These are phyloP conservation scores for Chlorella sorokiniana DNA, from an alignment of 139 green algal species.

Conservation along the genomic window DNA sequence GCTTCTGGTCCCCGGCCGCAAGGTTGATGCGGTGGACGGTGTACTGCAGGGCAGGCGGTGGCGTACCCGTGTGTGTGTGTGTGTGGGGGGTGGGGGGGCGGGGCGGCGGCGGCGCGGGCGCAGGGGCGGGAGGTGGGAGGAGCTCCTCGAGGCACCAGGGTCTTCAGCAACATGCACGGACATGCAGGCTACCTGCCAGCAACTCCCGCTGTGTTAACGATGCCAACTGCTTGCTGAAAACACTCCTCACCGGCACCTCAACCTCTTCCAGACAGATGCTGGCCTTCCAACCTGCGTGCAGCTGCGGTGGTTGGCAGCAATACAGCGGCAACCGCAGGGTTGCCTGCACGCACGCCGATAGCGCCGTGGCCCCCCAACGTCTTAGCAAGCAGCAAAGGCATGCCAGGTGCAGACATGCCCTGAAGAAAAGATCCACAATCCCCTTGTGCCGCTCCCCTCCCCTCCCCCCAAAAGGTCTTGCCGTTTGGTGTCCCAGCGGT, in stretches of 20 bases:
- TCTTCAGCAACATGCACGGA: too few relatives aligned
- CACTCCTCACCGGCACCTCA: not conserved
- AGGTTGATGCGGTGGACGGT: constrained; percentile 42
- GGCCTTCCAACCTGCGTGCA: constrained; percentile 49
- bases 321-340: not conserved
- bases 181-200: too few relatives aligned
- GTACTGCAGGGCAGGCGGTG: constrained; percentile 15
- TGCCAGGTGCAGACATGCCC: not conserved
- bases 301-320: not conserved
- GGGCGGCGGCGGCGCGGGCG: too few relatives aligned
- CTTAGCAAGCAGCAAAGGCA: not conserved
- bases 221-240: not conserved
- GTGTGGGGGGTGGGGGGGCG: not conserved
- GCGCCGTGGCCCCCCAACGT: not conserved
- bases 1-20: constrained; percentile 49
- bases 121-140: not conserved
- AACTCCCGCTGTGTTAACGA: too few relatives aligned
- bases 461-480: not conserved
- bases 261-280: constrained; percentile 56
- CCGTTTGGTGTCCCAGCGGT: constrained; percentile 9
- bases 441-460: not conserved
- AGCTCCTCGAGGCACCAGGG: too few relatives aligned
- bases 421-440: not conserved
- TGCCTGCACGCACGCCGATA: not conserved
- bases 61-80: not conserved